Conservation (phyloP, 1,284 basidiomycete genomes). For the Vanrija sp. region DNA sequence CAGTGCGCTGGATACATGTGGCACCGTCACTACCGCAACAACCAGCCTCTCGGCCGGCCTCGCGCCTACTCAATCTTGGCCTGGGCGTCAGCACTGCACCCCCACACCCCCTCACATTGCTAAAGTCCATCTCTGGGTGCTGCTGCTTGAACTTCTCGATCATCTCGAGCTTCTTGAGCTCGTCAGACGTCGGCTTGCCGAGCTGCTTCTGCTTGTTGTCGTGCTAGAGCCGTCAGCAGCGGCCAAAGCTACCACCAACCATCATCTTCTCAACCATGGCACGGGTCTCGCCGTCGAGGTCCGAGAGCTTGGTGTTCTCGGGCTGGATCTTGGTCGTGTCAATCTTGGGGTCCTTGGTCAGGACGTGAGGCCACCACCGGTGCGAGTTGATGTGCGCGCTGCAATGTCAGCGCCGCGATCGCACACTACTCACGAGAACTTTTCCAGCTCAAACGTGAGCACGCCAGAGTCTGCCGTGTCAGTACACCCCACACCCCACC, state of each 20-base stretch:
- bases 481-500: neutral
- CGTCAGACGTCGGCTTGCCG: conserved; percentile 90
- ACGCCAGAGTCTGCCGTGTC: conserved; percentile 33
- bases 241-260: conserved; percentile 58
- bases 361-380: conserved; percentile 97
- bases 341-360: conserved; percentile 93
- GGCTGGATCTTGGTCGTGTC: conserved; percentile 96
- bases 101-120: conserved; percentile 59
- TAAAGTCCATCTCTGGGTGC: conserved; percentile 93
- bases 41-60: neutral
- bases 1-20: too few relatives aligned
- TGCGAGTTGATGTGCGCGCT: conserved; percentile 38
- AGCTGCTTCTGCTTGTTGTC: conserved; percentile 98
- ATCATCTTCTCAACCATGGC: conserved; percentile 99
- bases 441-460: conserved; percentile 48
- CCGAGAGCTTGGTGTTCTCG: conserved; percentile 90
- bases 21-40: neutral
- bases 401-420: conserved; percentile 4
- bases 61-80: conserved; percentile 17
- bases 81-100: neutral
- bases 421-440: conserved; percentile 34
- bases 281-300: conserved; percentile 73
- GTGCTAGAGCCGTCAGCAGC: conserved; percentile 57
- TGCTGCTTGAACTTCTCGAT: conserved; percentile 81
- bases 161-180: conserved; percentile 82